phyloP scores from a whole-genome alignment of 2,329 filamentous ascomycete species.

The Zymoseptoria tritici region DNA sequence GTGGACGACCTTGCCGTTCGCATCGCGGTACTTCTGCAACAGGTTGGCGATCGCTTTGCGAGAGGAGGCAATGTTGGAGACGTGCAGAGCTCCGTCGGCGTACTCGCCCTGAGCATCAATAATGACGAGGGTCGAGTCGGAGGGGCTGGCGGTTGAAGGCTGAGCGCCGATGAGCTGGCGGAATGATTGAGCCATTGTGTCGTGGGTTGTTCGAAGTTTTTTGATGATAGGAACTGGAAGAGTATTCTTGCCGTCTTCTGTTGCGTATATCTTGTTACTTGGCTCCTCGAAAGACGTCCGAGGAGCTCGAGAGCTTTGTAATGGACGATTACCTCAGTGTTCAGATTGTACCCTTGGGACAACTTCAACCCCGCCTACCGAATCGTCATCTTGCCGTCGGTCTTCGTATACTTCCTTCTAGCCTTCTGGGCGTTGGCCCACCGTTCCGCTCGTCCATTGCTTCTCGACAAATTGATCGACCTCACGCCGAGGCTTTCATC shows the following conservation, averaged over 20 bases:
- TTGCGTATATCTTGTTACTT: not conserved
- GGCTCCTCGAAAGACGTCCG: not conserved
- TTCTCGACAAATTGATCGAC: constrained; percentile 13
- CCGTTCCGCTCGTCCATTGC: not conserved
- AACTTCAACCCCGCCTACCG: not conserved
- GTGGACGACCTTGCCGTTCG: constrained; percentile 51
- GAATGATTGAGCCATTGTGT: constrained; percentile 34
- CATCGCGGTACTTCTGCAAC: constrained; percentile 53
- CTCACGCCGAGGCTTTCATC: not conserved
- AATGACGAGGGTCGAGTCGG: constrained; percentile 57
- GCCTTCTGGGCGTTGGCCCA: not conserved
- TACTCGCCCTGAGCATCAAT: constrained; percentile 68
- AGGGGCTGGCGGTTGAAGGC: constrained; percentile 49
- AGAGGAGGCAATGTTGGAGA: constrained; percentile 46
- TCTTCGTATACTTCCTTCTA: not conserved
- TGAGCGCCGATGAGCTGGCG: constrained; percentile 48
- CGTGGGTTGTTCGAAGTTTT: not conserved
- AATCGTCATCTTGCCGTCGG: not conserved
- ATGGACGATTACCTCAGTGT: not conserved
- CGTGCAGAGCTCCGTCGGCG: constrained; percentile 50
- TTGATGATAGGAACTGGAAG: too few relatives aligned
- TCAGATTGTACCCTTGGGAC: not conserved
- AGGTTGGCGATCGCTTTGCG: constrained; percentile 51
- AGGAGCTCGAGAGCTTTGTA: not conserved
- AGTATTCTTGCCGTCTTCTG: too few relatives aligned